Evolutionary conservation across 768 basidiomycete genomes (phyloP), one percentile per base, ranked within the genome.

Genomic region (Boletus vermiculosoides): DNA sequence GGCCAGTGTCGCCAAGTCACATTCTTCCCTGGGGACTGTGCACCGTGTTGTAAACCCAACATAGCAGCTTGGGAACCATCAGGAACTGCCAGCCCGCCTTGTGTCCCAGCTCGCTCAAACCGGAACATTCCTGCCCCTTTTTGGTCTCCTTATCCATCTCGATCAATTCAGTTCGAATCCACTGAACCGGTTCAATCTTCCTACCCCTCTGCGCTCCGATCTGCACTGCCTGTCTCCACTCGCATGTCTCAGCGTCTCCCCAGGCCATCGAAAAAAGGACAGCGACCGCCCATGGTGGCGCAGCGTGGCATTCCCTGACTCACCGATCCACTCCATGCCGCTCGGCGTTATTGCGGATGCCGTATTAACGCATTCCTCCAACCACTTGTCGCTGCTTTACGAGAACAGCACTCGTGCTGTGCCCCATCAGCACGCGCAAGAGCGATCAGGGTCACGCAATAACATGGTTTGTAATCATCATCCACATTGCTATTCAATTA

Each of bases 51-150:
- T 34, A 50, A n/a, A 18, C 6, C n/a, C 45, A n/a, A 34, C 34
- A 30, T 23, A 45, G 40, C 50, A 44, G 57, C 66, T 67, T 70
- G 68, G 69, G 63, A 70, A 70, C 59, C 59, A 68, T 70, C 68
- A 63, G 64, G 62, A 70, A 67, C 61, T 54, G 41, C 45, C 52
- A 45, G 54, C 28, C 67, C 65, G 67, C 64, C 51, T 65, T 69
- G 57, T 69, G 61, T 59, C 68, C 62, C 63, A 69, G 33, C 56
- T 58, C 37, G 41, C 64, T 56, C 59, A 59, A 65, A 60, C 20
- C 11, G 58, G 58, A 53, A 62, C 53, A 41, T 59, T 55, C 45
- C 13, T 56, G 54, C 49, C 57, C 56, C 28, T 31, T 51, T 66
- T 62, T 52, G 28, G 55, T 33, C 28, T 49, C 41, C 52, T 66